Conservation (phyloP, 495 filamentous ascomycete genomes). For the Aspergillus carlsbadensis region DNA sequence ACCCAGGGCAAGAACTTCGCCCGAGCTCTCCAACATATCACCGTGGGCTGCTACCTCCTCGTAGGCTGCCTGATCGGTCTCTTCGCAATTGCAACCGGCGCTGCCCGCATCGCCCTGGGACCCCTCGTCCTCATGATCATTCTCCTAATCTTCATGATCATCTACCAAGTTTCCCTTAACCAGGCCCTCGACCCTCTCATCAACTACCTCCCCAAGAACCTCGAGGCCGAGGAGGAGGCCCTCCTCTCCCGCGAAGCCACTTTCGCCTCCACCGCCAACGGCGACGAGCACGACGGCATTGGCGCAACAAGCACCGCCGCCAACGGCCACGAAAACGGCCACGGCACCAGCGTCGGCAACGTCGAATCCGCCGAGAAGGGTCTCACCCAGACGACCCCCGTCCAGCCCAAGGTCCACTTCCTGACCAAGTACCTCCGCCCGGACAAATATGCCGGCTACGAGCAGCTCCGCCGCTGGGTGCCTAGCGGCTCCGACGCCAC, state of each 20-base stretch:
- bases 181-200: slow-evolving; percentile 75
- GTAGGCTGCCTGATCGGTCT: slow-evolving; percentile 88
- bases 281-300: slow-evolving; percentile 28
- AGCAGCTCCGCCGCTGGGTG: slow-evolving; percentile 67
- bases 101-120: slow-evolving; percentile 59
- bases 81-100: slow-evolving; percentile 67
- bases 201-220: slow-evolving; percentile 72
- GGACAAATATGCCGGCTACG: slow-evolving; percentile 72
- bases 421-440: slow-evolving; percentile 75
- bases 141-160: slow-evolving; percentile 73
- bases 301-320: slow-evolving; percentile 20
- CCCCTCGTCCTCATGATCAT: slow-evolving; percentile 82
- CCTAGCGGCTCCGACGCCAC: slow-evolving; percentile 52
- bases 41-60: slow-evolving; percentile 82
- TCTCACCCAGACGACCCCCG: slow-evolving; percentile 22
- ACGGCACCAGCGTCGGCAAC: slow-evolving; percentile 30
- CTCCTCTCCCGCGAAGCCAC: slow-evolving; percentile 45
- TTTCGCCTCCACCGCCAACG: slow-evolving; percentile 20
- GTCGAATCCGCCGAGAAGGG: slow-evolving; percentile 42
- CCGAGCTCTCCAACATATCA: slow-evolving; percentile 86
- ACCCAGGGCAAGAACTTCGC: slow-evolving; percentile 89
- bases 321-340: slow-evolving; percentile 1
- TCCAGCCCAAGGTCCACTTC: slow-evolving; percentile 52
- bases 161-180: slow-evolving; percentile 85
- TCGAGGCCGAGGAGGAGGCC: slow-evolving; percentile 63